Evolutionary conservation across 2,329 filamentous ascomycete genomes (phyloP).

Genomic region (Mycosphaerella sp.): DNA sequence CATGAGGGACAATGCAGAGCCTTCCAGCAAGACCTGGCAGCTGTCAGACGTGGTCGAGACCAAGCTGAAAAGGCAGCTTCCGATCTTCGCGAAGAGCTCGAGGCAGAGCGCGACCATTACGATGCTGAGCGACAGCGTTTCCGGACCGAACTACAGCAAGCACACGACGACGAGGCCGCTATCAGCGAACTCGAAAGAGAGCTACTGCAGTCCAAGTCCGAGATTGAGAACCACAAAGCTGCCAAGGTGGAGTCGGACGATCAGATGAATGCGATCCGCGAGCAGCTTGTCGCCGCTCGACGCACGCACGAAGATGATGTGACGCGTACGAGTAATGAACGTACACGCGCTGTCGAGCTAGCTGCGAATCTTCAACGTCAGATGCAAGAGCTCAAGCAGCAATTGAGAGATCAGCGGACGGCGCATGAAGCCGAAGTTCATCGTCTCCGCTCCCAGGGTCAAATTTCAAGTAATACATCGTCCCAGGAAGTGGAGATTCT

Average conservation of each 20-base stretch:
- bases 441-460: constrained; percentile 14
- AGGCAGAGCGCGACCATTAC: constrained; percentile 20
- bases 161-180: constrained; percentile 13
- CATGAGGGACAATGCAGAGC: constrained; percentile 14
- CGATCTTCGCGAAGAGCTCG: constrained; percentile 23
- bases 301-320: constrained; percentile 18
- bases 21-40: constrained; percentile 22
- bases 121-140: constrained; percentile 22
- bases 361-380: constrained; percentile 20
- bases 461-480: constrained; percentile 11
- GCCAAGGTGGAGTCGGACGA: constrained; percentile 15
- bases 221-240: constrained; percentile 19
- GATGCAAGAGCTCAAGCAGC: constrained; percentile 23
- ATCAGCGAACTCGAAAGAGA: constrained; percentile 22
- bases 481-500: constrained; percentile 16
- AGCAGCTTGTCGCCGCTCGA: constrained; percentile 16
- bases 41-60: constrained; percentile 19
- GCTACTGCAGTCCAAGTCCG: constrained; percentile 18
- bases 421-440: constrained; percentile 23
- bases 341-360: constrained; percentile 20
- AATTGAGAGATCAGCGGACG: constrained; percentile 21
- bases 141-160: constrained; percentile 19
- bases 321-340: constrained; percentile 15
- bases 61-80: constrained; percentile 20
- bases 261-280: constrained; percentile 10